Conservation (phyloP, 2,329 filamentous ascomycete species). For the Cytospora piceicola region DNA sequence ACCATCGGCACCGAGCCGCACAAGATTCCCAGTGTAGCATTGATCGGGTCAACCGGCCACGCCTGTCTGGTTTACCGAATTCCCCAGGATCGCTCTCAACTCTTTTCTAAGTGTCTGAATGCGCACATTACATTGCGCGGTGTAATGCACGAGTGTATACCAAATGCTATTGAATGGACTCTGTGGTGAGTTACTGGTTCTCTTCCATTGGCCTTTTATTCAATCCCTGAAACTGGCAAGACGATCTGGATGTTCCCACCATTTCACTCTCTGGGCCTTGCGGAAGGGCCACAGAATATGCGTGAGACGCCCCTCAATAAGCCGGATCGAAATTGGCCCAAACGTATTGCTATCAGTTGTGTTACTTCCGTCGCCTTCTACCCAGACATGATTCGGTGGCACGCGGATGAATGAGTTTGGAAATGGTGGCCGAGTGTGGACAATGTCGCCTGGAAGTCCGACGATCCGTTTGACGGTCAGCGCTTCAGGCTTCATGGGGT, state of each 20-base stretch:
- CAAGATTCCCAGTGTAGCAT: not conserved
- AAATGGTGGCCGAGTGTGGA: constrained; percentile 68
- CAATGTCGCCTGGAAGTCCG: constrained; percentile 76
- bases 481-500: constrained; percentile 70
- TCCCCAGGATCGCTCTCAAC: not conserved
- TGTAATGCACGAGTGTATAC: not conserved
- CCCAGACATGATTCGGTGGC: constrained; percentile 87
- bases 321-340: constrained; percentile 75
- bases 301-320: constrained; percentile 76
- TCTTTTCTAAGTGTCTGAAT: not conserved
- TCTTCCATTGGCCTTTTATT: not conserved
- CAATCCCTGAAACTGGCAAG: constrained; percentile 18
- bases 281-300: constrained; percentile 72
- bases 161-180: not conserved
- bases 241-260: constrained; percentile 54
- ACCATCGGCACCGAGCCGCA: constrained; percentile 7
- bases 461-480: constrained; percentile 82
- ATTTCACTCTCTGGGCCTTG: constrained; percentile 60
- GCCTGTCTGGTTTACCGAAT: not conserved
- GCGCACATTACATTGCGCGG: not conserved
- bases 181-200: not conserved
- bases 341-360: constrained; percentile 88
- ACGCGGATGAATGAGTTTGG: constrained; percentile 62
- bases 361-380: constrained; percentile 81
- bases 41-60: constrained; percentile 7